phyloP scores from a whole-genome alignment of 2,329 filamentous ascomycete genomes.

The Trichoderma asperellum region DNA sequence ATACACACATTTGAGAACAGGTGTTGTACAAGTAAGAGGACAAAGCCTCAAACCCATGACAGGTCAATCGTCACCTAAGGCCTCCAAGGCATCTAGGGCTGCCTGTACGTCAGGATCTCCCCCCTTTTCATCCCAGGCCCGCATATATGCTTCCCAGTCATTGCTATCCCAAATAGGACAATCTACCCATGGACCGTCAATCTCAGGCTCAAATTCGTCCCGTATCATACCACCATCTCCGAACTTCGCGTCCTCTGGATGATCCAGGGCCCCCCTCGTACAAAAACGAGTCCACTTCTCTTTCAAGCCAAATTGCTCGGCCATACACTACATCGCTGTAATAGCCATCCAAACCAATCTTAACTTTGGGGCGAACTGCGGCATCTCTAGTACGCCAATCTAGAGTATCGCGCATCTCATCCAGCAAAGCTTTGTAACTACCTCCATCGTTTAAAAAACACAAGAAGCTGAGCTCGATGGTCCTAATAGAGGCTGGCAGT shows the following conservation, averaged over 20 bases:
- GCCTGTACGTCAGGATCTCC: too few relatives aligned
- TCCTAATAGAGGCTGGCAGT: slow-evolving; percentile 38
- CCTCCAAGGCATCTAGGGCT: too few relatives aligned
- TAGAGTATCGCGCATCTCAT: neutral
- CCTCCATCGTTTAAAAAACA: neutral
- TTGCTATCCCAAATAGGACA: neutral
- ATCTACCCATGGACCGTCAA: neutral
- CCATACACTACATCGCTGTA: neutral
- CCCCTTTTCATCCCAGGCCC: too few relatives aligned
- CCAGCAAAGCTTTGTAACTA: neutral
- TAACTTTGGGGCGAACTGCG: neutral
- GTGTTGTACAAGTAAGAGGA: too few relatives aligned
- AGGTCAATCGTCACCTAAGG: too few relatives aligned
- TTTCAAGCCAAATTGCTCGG: neutral
- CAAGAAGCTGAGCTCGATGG: slow-evolving; percentile 41
- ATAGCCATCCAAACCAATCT: neutral
- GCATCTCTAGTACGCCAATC: neutral
- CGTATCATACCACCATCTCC: neutral
- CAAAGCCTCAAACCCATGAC: too few relatives aligned
- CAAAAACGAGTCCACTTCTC: neutral
- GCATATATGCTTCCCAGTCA: too few relatives aligned
- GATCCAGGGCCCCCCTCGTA: neutral
- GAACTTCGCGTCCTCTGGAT: too few relatives aligned
- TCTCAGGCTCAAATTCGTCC: slow-evolving; percentile 1
- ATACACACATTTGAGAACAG: too few relatives aligned